Evolutionary conservation across 768 basidiomycete genomes (phyloP).

Genomic region (Serendipita vermifera): DNA sequence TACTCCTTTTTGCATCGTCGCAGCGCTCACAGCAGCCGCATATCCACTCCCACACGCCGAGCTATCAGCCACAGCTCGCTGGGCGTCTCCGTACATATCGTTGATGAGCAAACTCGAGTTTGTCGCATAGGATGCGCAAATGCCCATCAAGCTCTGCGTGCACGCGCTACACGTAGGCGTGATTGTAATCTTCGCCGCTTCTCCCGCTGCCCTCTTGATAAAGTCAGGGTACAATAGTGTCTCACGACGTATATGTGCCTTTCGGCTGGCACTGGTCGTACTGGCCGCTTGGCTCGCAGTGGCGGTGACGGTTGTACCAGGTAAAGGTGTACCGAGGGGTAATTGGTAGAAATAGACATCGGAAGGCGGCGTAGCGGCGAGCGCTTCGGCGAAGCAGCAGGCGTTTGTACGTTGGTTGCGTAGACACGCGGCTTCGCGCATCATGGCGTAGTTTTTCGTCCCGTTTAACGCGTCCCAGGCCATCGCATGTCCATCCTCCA

Average conservation of each 20-base stretch:
- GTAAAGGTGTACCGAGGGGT: constrained; percentile 44
- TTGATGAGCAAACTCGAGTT: background rate
- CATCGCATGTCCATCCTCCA: constrained; percentile 37
- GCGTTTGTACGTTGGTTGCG: constrained; percentile 41
- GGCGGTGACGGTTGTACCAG: constrained; percentile 16
- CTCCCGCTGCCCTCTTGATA: too few relatives aligned
- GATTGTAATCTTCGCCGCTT: constrained; percentile 23
- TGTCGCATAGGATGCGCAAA: constrained; percentile 29
- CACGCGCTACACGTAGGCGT: constrained; percentile 51
- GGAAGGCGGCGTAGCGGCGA: constrained; percentile 40
- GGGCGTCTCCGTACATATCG: background rate
- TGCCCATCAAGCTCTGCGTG: constrained; percentile 42
- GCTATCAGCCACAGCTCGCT: background rate
- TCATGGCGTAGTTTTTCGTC: constrained; percentile 47
- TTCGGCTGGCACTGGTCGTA: background rate
- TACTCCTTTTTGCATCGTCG: too few relatives aligned
- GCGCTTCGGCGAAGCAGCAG: constrained; percentile 66
- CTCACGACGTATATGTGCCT: background rate
- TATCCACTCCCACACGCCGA: background rate
- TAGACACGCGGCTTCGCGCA: constrained; percentile 50
- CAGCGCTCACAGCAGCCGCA: background rate
- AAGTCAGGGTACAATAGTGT: background rate
- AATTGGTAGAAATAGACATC: constrained; percentile 65
- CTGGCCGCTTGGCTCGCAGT: background rate
- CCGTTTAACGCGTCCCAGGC: constrained; percentile 48